Evolutionary conservation across 495 filamentous ascomycete genomes (phyloP).

Genomic region (Venustampulla echinocandica): DNA sequence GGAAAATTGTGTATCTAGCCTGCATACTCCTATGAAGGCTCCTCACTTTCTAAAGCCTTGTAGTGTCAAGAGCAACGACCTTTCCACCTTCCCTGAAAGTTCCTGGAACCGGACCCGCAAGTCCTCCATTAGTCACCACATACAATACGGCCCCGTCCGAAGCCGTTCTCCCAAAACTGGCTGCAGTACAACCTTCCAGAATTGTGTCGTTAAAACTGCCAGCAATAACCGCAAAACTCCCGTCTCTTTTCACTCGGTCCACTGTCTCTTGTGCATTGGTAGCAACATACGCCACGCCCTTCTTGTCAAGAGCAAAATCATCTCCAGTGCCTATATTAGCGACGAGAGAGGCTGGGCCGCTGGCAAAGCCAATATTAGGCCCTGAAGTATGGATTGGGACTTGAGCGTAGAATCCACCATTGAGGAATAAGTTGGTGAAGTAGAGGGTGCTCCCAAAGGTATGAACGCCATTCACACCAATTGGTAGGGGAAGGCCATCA

Average conservation of each 20-base stretch:
- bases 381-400: background rate
- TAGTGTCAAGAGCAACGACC: constrained; percentile 17
- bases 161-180: constrained; percentile 14
- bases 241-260: background rate
- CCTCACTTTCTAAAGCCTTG: too few relatives aligned
- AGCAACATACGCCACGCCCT: background rate
- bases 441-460: constrained; percentile 28
- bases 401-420: background rate
- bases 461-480: constrained; percentile 35
- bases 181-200: constrained; percentile 14
- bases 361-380: background rate
- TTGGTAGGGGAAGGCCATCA: constrained; percentile 3
- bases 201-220: constrained; percentile 13
- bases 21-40: too few relatives aligned
- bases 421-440: constrained; percentile 27
- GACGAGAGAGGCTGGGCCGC: background rate
- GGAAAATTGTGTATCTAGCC: too few relatives aligned
- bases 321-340: background rate
- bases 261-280: background rate
- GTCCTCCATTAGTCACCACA: constrained; percentile 17
- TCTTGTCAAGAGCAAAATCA: constrained; percentile 3
- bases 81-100: constrained; percentile 15
- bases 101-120: constrained; percentile 18
- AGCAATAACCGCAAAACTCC: constrained; percentile 4
- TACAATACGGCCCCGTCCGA: constrained; percentile 18